Conservation (phyloP, 331 rosid genomes). For the Dryas integrifolia region DNA sequence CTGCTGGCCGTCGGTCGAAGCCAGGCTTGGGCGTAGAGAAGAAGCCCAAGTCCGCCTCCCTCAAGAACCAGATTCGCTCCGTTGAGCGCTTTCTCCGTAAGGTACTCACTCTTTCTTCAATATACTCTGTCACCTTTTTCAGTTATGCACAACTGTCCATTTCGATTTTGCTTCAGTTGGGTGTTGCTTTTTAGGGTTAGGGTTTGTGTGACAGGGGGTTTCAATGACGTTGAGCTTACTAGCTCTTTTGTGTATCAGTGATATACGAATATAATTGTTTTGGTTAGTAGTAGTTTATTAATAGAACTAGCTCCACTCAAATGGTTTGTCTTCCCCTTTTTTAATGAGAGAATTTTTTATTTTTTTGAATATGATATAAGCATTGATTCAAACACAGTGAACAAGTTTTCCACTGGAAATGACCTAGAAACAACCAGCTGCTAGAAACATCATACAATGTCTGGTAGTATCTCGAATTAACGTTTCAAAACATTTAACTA, state of each 20-base stretch:
- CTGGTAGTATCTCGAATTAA: no score
- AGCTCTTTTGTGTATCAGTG: neutral
- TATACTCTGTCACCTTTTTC: neutral
- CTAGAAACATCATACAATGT: no score
- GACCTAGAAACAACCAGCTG: no score
- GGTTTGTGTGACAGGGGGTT: neutral
- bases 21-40: slow-evolving; percentile 49
- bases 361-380: no score
- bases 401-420: no score
- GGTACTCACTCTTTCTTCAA: slow-evolving; percentile 34
- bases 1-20: slow-evolving; percentile 73
- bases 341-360: no score
- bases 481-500: no score
- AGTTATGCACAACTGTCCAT: neutral
- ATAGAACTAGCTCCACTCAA: no score
- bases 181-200: neutral
- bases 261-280: neutral
- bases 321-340: no score
- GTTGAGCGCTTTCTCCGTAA: slow-evolving; percentile 86
- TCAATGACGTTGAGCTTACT: neutral
- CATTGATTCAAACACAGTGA: no score
- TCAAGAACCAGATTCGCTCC: slow-evolving; percentile 95
- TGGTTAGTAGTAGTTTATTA: neutral
- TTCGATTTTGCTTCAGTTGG: neutral
- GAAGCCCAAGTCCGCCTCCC: slow-evolving; percentile 78